Base-by-base conservation (phyloP, 2,329 filamentous ascomycete genomes). In the Aspergillus arachidicola region DNA sequence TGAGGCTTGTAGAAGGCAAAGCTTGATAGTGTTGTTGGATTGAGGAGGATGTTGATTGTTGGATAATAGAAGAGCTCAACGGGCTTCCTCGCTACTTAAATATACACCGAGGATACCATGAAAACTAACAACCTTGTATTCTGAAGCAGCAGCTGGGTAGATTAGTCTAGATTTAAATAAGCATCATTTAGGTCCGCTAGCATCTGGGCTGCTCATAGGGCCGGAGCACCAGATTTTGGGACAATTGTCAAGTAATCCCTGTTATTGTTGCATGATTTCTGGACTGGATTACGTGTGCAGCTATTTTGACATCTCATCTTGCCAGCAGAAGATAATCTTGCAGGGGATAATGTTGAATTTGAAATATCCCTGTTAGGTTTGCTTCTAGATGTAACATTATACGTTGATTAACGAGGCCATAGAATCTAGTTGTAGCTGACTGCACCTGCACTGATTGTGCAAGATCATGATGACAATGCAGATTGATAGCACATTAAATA, bases 391-490 rank as follows among this genome's bases (percentile, higher is more conserved):
- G 38, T 41, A n/a, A 41, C 7, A 41, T 41, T 19, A 36, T 16
- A 14, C 5, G 7, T 41, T 41, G 38, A 41, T 41, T 19, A 10
- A 9, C 38, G 16, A 41, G 16, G 6, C 3, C 2, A 10, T n/a
- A n/a, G 1, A 4, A 41, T 10, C 9, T 19, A 9, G 7, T 0
- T 7, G 5, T 2, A 41, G 16, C 16, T 19, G 16, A 19, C 0
- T 2, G 12, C 34, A 4, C 6, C 6, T 16, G 34, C 12, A 0
- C 6, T 14, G 6, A 38, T 41, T n/a, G 16, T 4, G 3, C 38
- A n/a, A n/a, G 3, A 10, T 4, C 2, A 3, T 41, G 16, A 41
- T n/a, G 16, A 41, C 38, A n/a, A 41, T 41, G 16, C 38, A 41
- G 16, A 2, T 6, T 16, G 4, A 36, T 16, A 16, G 14, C 14